A percentile compares a stretch with the other conserved stretches of the same genome.
Evolutionary conservation across 2,329 filamentous ascomycete species (phyloP).

Genomic region (Aspergillus fumigatiaffinis): DNA sequence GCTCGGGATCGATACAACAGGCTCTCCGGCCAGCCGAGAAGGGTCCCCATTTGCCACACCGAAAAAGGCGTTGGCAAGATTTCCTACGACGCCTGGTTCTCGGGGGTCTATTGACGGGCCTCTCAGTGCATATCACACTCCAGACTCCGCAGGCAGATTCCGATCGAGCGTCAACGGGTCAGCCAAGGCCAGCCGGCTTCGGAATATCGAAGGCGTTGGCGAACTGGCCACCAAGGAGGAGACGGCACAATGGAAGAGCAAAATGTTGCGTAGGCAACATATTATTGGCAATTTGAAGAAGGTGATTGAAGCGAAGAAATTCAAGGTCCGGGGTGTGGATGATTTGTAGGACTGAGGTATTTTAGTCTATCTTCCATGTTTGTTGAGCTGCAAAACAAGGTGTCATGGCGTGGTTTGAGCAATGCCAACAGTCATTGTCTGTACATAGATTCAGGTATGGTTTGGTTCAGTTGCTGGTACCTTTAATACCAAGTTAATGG

Average conservation of each 20-base stretch:
- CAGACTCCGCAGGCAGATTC: conserved; percentile 36
- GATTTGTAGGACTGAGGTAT: conserved; percentile 21
- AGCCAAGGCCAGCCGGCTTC: conserved; percentile 28
- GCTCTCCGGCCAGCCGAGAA: conserved; percentile 28
- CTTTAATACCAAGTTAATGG: neutral
- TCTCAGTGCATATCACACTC: conserved; percentile 38
- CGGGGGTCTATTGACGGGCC: conserved; percentile 31
- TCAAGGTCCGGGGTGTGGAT: conserved; percentile 31
- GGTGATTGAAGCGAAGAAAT: conserved; percentile 32
- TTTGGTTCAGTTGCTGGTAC: neutral
- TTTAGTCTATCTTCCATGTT: conserved; percentile 4
- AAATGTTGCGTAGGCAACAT: conserved; percentile 32
- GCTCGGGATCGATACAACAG: conserved; percentile 50
- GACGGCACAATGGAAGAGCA: conserved; percentile 32
- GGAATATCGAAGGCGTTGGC: conserved; percentile 25
- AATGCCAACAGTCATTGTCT: conserved; percentile 1
- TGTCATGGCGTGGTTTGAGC: neutral
- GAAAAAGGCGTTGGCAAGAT: conserved; percentile 27
- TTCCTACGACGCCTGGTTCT: conserved; percentile 38
- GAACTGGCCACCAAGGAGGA: conserved; percentile 28
- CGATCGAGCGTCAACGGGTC: conserved; percentile 35
- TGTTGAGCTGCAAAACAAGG: conserved; percentile 6
- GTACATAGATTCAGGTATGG: conserved; percentile 7
- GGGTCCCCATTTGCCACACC: conserved; percentile 37
- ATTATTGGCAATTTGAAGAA: conserved; percentile 34